Conservation (phyloP, 2,329 filamentous ascomycete genomes). For the Sporothrix brunneoviolacea region DNA sequence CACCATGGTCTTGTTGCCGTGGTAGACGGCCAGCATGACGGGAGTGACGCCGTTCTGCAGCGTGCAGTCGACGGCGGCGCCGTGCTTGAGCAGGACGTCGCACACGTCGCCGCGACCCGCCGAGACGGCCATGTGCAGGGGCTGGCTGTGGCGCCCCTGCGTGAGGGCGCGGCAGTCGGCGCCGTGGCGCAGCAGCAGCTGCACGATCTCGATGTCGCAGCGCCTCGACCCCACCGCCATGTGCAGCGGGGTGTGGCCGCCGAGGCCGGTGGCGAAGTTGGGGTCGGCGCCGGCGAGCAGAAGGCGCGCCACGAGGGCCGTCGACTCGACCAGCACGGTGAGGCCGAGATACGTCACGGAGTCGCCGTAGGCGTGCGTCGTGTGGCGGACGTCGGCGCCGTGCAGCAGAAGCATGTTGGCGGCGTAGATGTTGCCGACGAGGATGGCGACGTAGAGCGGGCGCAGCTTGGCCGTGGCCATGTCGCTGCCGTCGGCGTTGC, state of each 20-base stretch:
- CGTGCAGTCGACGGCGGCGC: not conserved
- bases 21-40: constrained; percentile 10
- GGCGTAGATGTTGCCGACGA: constrained; percentile 8
- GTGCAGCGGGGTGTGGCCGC: constrained; percentile 41
- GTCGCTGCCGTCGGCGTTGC: not conserved
- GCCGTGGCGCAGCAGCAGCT: constrained; percentile 44
- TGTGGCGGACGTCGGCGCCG: constrained; percentile 5
- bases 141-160: constrained; percentile 27
- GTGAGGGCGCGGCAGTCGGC: constrained; percentile 32
- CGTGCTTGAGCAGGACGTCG: not conserved
- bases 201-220: constrained; percentile 36
- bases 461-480: not conserved
- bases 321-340: constrained; percentile 2
- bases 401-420: not conserved
- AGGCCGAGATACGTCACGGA: not conserved
- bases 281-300: constrained; percentile 43
- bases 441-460: constrained; percentile 7
- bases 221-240: constrained; percentile 36
- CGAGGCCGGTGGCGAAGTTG: constrained; percentile 39
- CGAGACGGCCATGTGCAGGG: constrained; percentile 20
- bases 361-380: not conserved
- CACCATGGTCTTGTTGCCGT: constrained; percentile 6
- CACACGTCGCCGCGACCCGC: constrained; percentile 1
- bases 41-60: constrained; percentile 4
- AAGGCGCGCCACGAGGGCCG: constrained; percentile 22